phyloP scores from a whole-genome alignment of 2,329 filamentous ascomycete genomes.

The Penicillium frequentans region DNA sequence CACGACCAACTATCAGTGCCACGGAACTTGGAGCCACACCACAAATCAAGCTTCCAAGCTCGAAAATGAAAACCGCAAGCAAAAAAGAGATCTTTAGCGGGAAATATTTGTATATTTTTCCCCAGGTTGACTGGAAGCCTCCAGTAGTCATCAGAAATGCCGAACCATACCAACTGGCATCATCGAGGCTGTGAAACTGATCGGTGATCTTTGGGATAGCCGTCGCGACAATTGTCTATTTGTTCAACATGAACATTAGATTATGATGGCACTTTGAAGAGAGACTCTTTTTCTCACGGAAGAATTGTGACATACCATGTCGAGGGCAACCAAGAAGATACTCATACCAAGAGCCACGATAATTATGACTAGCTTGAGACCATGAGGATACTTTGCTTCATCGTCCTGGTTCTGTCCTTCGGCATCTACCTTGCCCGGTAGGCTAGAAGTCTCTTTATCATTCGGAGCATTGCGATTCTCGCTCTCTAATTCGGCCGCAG shows the following conservation, averaged over 20 bases:
- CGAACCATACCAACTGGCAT: slow-evolving; percentile 42
- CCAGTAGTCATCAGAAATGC: slow-evolving; percentile 47
- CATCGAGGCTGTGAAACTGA: slow-evolving; percentile 41
- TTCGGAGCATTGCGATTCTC: neutral
- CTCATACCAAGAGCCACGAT: slow-evolving; percentile 19
- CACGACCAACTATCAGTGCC: slow-evolving; percentile 35
- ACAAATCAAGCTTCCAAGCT: slow-evolving; percentile 32
- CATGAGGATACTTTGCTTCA: neutral
- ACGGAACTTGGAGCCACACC: slow-evolving; percentile 28
- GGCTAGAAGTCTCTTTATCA: neutral
- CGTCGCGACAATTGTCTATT: slow-evolving; percentile 13
- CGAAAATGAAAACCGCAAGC: slow-evolving; percentile 30
- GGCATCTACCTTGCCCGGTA: neutral
- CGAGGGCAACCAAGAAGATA: slow-evolving; percentile 25
- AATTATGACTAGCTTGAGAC: slow-evolving; percentile 8
- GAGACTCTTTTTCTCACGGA: neutral
- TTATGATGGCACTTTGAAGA: neutral
- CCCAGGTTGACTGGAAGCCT: slow-evolving; percentile 47
- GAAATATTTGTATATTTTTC: slow-evolving; percentile 50
- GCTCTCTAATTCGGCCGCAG: no score
- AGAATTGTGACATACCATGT: neutral
- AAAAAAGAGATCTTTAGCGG: slow-evolving; percentile 28
- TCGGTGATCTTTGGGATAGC: slow-evolving; percentile 42
- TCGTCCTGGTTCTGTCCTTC: neutral
- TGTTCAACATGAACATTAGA: neutral